These are phyloP conservation scores for Pterocarpus santalinus DNA, from an alignment of 306 rosid species.

Conservation along the genomic window DNA sequence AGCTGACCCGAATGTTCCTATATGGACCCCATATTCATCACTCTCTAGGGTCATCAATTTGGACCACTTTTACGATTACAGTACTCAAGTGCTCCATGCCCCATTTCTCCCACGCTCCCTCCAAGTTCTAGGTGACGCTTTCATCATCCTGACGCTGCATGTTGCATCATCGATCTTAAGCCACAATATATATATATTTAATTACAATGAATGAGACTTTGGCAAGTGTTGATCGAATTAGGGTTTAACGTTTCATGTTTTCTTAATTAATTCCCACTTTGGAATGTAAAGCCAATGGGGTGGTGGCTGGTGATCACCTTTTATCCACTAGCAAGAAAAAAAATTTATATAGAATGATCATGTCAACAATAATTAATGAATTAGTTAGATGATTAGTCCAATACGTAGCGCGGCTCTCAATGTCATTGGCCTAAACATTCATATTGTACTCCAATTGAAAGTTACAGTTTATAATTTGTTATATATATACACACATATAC, in stretches of 20 bases:
- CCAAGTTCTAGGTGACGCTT: background rate
- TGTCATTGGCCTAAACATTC: conserved; percentile 2
- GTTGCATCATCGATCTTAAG: conserved; percentile 49
- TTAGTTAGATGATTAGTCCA: conserved; percentile 41
- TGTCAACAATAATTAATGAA: conserved; percentile 9
- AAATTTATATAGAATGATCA: background rate
- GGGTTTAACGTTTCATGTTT: background rate
- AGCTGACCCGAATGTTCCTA: conserved; percentile 46
- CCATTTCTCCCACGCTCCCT: conserved; percentile 47
- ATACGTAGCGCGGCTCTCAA: background rate
- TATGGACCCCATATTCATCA: conserved; percentile 44
- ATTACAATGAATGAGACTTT: background rate
- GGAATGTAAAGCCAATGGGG: conserved; percentile 47
- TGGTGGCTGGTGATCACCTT: conserved; percentile 44
- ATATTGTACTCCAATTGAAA: background rate
- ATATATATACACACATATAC: background rate
- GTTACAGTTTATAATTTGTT: background rate
- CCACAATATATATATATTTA: background rate
- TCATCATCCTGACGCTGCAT: conserved; percentile 48
- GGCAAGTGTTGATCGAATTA: background rate
- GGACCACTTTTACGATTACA: conserved; percentile 48
- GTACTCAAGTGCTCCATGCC: conserved; percentile 43
- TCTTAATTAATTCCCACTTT: conserved; percentile 39
- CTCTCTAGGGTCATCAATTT: conserved; percentile 19
- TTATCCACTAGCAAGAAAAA: conserved; percentile 39